Conservation (phyloP, 306 rosid species). For the Quercus ilex region DNA sequence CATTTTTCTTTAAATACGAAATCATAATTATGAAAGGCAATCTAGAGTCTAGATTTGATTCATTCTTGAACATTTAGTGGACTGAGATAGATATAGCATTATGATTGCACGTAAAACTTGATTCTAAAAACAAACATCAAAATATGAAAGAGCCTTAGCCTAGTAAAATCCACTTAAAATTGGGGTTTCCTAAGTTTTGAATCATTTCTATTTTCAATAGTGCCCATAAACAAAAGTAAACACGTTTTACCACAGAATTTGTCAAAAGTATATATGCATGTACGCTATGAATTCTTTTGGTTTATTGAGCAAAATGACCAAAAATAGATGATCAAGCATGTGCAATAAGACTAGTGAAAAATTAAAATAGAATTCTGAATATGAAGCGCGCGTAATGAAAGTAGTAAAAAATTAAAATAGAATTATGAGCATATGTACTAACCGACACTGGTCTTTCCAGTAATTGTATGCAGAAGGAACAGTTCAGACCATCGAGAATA, state of each 20-base stretch:
- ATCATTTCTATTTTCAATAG: not conserved
- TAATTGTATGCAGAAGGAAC: constrained; percentile 64
- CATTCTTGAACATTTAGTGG: not conserved
- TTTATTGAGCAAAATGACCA: no score
- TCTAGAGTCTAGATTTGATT: no score
- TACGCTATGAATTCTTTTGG: no score
- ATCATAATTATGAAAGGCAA: no score
- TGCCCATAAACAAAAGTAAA: not conserved
- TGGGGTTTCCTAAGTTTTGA: not conserved
- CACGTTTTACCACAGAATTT: not conserved
- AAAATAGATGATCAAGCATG: no score
- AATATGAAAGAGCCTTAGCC: not conserved
- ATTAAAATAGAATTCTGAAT: no score
- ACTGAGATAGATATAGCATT: not conserved
- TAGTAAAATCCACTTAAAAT: not conserved
- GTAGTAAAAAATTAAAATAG: not conserved
- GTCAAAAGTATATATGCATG: no score
- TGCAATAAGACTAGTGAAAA: no score
- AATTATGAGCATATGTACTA: not conserved
- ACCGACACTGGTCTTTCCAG: constrained; percentile 85
- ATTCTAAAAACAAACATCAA: not conserved
- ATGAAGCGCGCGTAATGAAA: accelerated
- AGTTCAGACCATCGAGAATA: constrained; percentile 41
- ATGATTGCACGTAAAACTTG: not conserved
- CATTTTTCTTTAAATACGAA: no score